Base-by-base conservation (phyloP, 2,329 filamentous ascomycete genomes). In the Fusarium sacchari region DNA sequence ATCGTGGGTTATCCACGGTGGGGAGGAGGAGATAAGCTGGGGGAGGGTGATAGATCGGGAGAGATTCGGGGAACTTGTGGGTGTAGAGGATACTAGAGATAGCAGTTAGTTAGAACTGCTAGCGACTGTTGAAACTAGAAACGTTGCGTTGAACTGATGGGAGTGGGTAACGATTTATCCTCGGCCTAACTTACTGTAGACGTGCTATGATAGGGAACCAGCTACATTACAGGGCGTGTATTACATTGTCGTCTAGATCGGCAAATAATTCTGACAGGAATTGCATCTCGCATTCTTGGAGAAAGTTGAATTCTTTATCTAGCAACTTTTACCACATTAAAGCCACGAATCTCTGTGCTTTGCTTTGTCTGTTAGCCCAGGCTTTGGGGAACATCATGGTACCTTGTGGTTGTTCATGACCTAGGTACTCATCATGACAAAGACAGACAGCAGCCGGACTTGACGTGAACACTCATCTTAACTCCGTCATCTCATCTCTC, bases 1-100 rank as follows among this genome's bases (percentile, higher is more conserved):
- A 69, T 68, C 64, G 42, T 13, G 44, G n/a, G 15, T 14, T 50
- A 64, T 64, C 67, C 58, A 64, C 65, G 26, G 28, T 36, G 46
- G 42, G 37, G 34, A 32, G 32, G 34, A 32, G 32, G 32, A 69
- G 66, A 70, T 65, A 70, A 65, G 66, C 37, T 55, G 6, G 15
- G 15, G 3, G 50, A 39, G 50, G 24, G 14, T 1, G 24, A 30
- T 24, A 18, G 10, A n/a, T 44, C 46, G 32, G 42, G 26, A 39
- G 28, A 24, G 32, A 28, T n/a, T 44, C 42, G 32, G 34, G 26
- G 44, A n/a, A 52, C 34, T 52, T 22, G 17, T 34, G 37, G 32
- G 18, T 17, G 20, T 28, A 9, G 14, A n/a, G 6, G 24, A 13
- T 17, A 14, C 24, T 18, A 20, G 30, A 34, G 34, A 53, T 53